Conservation (phyloP, 768 basidiomycete genomes). For the Tephrocybe sp. region DNA sequence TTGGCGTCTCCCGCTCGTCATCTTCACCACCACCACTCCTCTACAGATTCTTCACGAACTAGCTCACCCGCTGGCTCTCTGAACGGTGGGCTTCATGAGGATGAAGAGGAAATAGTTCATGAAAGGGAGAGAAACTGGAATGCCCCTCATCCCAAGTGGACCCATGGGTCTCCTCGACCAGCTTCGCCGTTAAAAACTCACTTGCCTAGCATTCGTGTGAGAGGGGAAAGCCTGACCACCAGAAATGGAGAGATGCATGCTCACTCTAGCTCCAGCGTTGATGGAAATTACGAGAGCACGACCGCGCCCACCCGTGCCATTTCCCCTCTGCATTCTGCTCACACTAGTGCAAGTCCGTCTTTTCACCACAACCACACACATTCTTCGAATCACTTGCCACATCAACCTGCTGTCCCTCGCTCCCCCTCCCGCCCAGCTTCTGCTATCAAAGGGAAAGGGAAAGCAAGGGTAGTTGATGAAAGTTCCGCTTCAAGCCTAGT, state of each 20-base stretch:
- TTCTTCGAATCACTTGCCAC: not conserved
- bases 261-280: conserved; percentile 1
- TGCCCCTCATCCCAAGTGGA: conserved; percentile 62
- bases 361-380: not conserved
- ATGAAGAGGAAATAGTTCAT: conserved; percentile 23
- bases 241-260: conserved; percentile 21
- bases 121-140: conserved; percentile 73
- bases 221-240: conserved; percentile 22
- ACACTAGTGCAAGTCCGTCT: not conserved
- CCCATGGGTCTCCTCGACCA: conserved; percentile 18
- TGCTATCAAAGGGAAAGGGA: conserved; percentile 1
- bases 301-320: not conserved
- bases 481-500: not conserved
- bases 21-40: conserved; percentile 33
- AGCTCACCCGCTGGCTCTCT: conserved; percentile 43
- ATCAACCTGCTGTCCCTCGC: not conserved
- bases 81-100: conserved; percentile 27
- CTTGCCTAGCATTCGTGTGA: conserved; percentile 14
- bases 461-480: conserved; percentile 7
- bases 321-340: not conserved
- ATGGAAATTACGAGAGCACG: not conserved
- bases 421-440: conserved; percentile 6
- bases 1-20: conserved; percentile 19
- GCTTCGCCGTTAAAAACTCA: conserved; percentile 13
- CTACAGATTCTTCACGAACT: conserved; percentile 31